Conservation (phyloP, 2,329 filamentous ascomycete genomes). For the Exophiala oligosperma region DNA sequence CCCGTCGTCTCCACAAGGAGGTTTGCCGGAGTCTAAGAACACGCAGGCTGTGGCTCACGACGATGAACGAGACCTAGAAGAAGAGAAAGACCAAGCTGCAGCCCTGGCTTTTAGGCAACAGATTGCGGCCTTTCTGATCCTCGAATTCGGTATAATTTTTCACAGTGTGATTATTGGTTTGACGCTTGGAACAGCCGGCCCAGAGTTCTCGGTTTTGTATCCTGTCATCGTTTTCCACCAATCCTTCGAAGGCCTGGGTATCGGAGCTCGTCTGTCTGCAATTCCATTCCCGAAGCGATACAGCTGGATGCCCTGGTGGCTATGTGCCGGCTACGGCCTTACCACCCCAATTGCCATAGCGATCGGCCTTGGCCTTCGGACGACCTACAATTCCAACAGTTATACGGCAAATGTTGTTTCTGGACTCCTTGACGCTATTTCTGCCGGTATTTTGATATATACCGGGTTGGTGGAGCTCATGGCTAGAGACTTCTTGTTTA, state of each 20-base stretch:
- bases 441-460: conserved; percentile 52
- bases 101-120: conserved; percentile 41
- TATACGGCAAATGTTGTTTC: conserved; percentile 46
- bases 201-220: conserved; percentile 59
- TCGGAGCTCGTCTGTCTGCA: conserved; percentile 60
- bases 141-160: conserved; percentile 64
- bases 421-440: conserved; percentile 49
- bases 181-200: conserved; percentile 59
- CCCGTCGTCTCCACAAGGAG: background rate
- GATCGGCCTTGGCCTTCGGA: conserved; percentile 49
- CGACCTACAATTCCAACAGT: conserved; percentile 43
- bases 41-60: conserved; percentile 1
- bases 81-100: conserved; percentile 24
- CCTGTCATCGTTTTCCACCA: conserved; percentile 65
- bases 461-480: conserved; percentile 53
- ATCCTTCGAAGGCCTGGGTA: conserved; percentile 63
- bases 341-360: conserved; percentile 55
- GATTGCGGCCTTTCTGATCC: conserved; percentile 44
- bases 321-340: conserved; percentile 51
- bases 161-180: conserved; percentile 65
- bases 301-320: conserved; percentile 50
- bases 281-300: conserved; percentile 50
- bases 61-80: conserved; percentile 4
- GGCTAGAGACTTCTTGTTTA: conserved; percentile 53
- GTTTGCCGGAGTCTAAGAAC: conserved; percentile 10